A percentile compares a stretch with the other conserved stretches of the same genome.
Conservation (phyloP, 129 eudicot genomes). For the Mikania micrantha region DNA sequence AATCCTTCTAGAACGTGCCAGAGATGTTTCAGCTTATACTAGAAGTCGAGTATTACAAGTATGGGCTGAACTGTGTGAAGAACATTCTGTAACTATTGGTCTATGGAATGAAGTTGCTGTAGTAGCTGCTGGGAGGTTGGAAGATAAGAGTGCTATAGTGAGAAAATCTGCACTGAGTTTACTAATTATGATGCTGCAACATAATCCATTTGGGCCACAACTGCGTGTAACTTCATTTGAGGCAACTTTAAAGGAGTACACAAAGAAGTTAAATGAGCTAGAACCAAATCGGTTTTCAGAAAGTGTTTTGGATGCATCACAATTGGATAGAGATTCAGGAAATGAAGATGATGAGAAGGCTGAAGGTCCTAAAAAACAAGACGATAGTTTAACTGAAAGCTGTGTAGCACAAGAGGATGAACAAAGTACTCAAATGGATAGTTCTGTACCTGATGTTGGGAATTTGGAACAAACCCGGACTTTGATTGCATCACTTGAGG, state of each 20-base stretch:
- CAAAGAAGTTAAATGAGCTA: slow-evolving; percentile 77
- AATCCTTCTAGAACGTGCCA: slow-evolving; percentile 85
- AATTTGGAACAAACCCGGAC: slow-evolving; percentile 88
- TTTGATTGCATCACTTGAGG: slow-evolving; percentile 93
- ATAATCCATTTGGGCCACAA: slow-evolving; percentile 98
- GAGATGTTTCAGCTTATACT: slow-evolving; percentile 95
- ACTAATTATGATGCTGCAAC: slow-evolving; percentile 91
- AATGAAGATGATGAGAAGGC: slow-evolving; percentile 50
- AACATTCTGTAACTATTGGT: slow-evolving; percentile 84
- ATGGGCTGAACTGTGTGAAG: slow-evolving; percentile 93
- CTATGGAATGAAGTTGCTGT: slow-evolving; percentile 95
- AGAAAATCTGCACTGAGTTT: slow-evolving; percentile 86
- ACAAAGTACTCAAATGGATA: slow-evolving; percentile 36
- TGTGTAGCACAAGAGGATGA: slow-evolving; percentile 47
- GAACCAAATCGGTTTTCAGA: slow-evolving; percentile 46
- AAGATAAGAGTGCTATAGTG: slow-evolving; percentile 90
- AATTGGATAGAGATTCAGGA: slow-evolving; percentile 37
- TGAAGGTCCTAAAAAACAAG: slow-evolving; percentile 28
- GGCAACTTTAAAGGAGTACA: slow-evolving; percentile 81
- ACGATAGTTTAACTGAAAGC: slow-evolving; percentile 79
- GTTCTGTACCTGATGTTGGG: slow-evolving; percentile 83
- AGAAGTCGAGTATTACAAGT: slow-evolving; percentile 92
- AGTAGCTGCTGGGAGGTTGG: slow-evolving; percentile 92
- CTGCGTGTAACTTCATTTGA: slow-evolving; percentile 79
- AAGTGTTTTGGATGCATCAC: slow-evolving; percentile 37